Conservation (phyloP, 805 yeast genomes). For the Monosporozyma unispora region DNA sequence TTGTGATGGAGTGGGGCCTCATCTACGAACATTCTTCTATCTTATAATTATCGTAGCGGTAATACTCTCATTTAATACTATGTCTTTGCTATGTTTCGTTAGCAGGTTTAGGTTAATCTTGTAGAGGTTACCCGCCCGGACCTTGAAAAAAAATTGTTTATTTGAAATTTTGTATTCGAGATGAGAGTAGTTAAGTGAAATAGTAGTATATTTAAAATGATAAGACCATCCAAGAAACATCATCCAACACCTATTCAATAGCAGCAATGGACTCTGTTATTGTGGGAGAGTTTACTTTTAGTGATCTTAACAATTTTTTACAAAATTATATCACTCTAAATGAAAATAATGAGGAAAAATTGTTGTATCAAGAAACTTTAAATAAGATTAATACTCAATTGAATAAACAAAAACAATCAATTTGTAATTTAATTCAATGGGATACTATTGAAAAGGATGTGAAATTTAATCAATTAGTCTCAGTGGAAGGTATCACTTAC, state of each 20-base stretch:
- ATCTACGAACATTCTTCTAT: background rate
- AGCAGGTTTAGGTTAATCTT: too few relatives aligned
- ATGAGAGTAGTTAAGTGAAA: background rate
- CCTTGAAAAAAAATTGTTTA: background rate
- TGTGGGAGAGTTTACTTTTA: background rate
- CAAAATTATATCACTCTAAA: background rate
- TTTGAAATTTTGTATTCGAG: background rate
- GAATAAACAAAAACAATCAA: background rate
- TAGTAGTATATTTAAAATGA: too few relatives aligned
- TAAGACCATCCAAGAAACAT: background rate
- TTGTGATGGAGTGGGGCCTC: background rate
- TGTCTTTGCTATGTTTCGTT: background rate
- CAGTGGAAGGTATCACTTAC: slow-evolving; percentile 35
- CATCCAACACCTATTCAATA: background rate
- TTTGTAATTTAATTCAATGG: background rate
- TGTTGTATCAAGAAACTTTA: background rate
- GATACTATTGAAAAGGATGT: background rate
- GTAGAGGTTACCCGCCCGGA: background rate
- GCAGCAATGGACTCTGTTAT: background rate
- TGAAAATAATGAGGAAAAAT: background rate
- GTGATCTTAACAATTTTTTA: background rate
- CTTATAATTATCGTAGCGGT: too few relatives aligned
- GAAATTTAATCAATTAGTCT: slow-evolving; percentile 12
- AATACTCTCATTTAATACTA: too few relatives aligned
- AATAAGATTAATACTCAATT: background rate